A percentile compares a stretch with the other conserved stretches of the same genome.
Conservation (phyloP, 1,139 yeast genomes). For the Ogataea hybrid region DNA sequence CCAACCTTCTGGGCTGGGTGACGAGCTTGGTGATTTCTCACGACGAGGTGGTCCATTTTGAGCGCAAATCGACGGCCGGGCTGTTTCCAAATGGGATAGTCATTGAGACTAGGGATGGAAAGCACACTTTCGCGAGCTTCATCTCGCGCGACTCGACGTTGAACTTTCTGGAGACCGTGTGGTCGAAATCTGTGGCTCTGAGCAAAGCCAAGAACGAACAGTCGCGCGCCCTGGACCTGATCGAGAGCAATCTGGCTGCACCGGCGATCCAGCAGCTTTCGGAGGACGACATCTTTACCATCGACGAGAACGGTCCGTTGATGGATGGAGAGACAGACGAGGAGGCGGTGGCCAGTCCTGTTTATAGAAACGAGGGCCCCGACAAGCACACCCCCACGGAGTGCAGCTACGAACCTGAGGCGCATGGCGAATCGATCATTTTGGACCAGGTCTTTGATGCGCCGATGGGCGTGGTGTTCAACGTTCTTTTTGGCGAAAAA, state of each 20-base stretch:
- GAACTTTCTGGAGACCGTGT: constrained; percentile 61
- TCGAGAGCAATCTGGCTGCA: constrained; percentile 16
- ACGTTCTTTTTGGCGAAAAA: constrained; percentile 47
- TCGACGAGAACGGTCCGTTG: constrained; percentile 25
- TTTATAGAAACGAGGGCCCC: constrained; percentile 43
- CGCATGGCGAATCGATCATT: constrained; percentile 34
- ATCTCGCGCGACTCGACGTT: constrained; percentile 77
- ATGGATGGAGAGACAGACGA: constrained; percentile 29
- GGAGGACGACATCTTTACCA: constrained; percentile 23
- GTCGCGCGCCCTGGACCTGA: constrained; percentile 23
- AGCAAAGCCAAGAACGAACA: constrained; percentile 27
- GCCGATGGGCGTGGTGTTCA: constrained; percentile 50
- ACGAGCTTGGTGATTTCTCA: constrained; percentile 74
- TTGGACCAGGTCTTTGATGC: constrained; percentile 36
- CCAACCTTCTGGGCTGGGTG: constrained; percentile 93
- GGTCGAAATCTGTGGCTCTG: constrained; percentile 42
- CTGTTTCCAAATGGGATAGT: constrained; percentile 88
- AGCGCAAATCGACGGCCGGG: constrained; percentile 82
- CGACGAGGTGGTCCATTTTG: constrained; percentile 69
- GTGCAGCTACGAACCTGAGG: constrained; percentile 23
- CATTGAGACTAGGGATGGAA: constrained; percentile 65
- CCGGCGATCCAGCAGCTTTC: constrained; percentile 15
- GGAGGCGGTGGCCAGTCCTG: constrained; percentile 9
- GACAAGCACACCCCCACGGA: constrained; percentile 35
- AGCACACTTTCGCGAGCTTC: constrained; percentile 83